Evolutionary conservation across 164 flowering plant genomes (phyloP), one percentile per base, ranked within the genome.

Genomic region (Dillenia suffruticosa): DNA sequence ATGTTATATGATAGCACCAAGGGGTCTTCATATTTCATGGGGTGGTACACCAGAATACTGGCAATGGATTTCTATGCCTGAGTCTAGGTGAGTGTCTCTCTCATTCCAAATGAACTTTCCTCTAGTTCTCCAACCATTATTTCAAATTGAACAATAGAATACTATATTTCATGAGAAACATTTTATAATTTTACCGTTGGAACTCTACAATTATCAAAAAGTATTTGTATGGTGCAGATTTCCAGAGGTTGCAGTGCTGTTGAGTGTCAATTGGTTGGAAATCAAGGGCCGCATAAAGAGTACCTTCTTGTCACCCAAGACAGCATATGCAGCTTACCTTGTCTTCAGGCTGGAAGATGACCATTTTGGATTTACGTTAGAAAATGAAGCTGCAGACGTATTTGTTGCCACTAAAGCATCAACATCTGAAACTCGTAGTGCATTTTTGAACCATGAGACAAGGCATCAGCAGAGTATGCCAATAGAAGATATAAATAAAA

Each of bases 11-110:
- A 51, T 82, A 57, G 50, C 80, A 44, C 83, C 88, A 49, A 80
- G 82, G 58, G 85, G 77, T 32, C 78, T 86, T 9, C 57, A 59
- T 3, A 82, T 86, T 57, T 40, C 74, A 46, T 79, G 88, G 84
- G 63, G 75, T 9, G 51, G 44, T 59, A 59, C 70, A 57, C 70
- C 76, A 57, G 63, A 70, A 10, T 81, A 76, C 46, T 86, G 91
- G 91, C 62, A 68, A 13, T 81, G 88, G 88, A 78, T 66, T 51
- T 57, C 76, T 46, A 40, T 68, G 2, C 56, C 51, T 12, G 51
- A 63, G 40, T 83, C 87, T 12, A 77, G 84, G 89, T 76, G n/a
- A 45, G 57, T 24, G 9, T 5, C 12, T 40, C 46, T 11, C 47
- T 22, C 2, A 2, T 24, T 12, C 46, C 13, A 51, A 59, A 45